Base-by-base conservation (phyloP, 2,329 filamentous ascomycete genomes). In the Trichoderma sp. region DNA sequence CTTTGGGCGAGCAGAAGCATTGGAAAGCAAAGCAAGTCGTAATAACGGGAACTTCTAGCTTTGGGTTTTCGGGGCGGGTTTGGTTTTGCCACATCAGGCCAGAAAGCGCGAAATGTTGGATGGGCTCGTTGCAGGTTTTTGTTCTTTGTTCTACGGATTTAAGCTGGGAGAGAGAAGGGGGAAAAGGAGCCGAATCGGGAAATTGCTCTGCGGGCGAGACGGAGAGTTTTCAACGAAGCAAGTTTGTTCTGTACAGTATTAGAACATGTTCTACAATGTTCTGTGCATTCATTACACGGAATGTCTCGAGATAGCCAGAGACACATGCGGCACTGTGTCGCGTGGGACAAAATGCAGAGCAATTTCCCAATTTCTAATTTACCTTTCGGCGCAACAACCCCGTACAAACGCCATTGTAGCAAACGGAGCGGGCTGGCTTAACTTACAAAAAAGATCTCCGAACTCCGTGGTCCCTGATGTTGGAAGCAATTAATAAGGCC, bases 391-490 rank as follows among this genome's bases (percentile, higher is more conserved):
- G 32, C 21, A 39, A 56, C 36, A 26, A 18, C 32, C 21, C 63
- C 47, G 43, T 47, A 21, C 15, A 32, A 34, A 34, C 43, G 30
- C 28, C 43, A 51, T 39, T 15, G 21, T 34, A 26, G 21, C 51
- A 53, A 6, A 18, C 47, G 43, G 47, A 53, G 47, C 47, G 47
- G 43, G 47, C 47, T 24, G 21, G 47, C 5, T 21, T 6, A 53
- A 51, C 3, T 28, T 36, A 26, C 51, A 26, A 4, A 43, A 24
- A 32, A 47, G 53, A 15, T 34, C 53, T 30, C 65, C 65, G 65
- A 60, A 69, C 36, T 69, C 66, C 66, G 56, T 61, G 21, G 65
- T 14, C 66, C 56, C 56, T 69, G 36, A 61, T 32, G 11, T 12
- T 30, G 18, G 11, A 60, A 15, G 65, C 53, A 68, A 68, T 58